Evolutionary conservation across 2,329 filamentous ascomycete genomes (phyloP), one percentile per base, ranked within the genome.

Genomic region (Penicillium sp.): DNA sequence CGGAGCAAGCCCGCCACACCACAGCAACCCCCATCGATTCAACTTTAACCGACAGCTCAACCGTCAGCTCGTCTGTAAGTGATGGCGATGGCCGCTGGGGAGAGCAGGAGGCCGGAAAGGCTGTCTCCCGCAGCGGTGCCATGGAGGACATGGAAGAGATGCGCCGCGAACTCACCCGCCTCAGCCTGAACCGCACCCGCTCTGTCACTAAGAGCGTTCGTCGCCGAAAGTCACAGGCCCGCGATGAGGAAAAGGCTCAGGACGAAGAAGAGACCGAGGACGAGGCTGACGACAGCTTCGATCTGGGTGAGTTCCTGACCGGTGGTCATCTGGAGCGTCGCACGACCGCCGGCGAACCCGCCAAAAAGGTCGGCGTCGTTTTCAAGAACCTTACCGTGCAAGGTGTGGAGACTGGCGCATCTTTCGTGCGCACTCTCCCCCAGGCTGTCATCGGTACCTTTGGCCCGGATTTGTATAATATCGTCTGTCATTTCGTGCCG

Each of bases 311-410:
- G 13, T 93, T 93, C 69, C 84, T 93, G 75, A 83, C 85, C 47
- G 85, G 90, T 59, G 89, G 89, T 1, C 87, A 89, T 66, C 87
- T 92, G 58, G 90, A 92, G 74, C 90, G 89, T 70, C 82, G 88
- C 13, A 84, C 84, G 2, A 82, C 86, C 31, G 70, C 75, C 5
- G 87, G 86, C 6, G 79, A 81, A 37, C 88, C 89, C 0, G 83
- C 87, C 12, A 94, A 93, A 77, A 89, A 87, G 67, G 84, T 93
- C 12, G 90, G 90, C 2, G 88, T 93, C 1, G 78, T 91, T 1
- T 93, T 88, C 79, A 90, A 88, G 73, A 82, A 90, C 65, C 78
- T 93, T 50, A 91, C 86, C 0, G 90, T 93, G 29, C 87, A 89
- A 71, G 90, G 90, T 19, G 77, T 87, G 8, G 86, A 86, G 42